A percentile compares a stretch with the other conserved stretches of the same genome.
These are phyloP conservation scores for Macrocystidia cucumis DNA, from an alignment of 1,284 basidiomycete species.

Conservation along the genomic window DNA sequence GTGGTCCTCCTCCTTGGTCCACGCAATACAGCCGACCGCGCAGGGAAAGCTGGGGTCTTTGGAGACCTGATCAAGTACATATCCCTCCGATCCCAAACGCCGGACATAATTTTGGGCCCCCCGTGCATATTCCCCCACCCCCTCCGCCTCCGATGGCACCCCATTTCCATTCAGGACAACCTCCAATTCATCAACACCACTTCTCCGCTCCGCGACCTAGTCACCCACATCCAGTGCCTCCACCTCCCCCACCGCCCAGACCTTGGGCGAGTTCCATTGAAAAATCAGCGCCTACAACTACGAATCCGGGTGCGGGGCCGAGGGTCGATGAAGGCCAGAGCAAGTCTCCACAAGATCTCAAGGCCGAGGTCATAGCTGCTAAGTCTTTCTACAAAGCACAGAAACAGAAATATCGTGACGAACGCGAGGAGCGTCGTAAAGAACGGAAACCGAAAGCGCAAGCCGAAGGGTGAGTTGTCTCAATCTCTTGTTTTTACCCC, in stretches of 20 bases:
- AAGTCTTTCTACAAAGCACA: slow-evolving; percentile 58
- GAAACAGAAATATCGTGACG: slow-evolving; percentile 59
- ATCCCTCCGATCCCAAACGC: slow-evolving; percentile 14
- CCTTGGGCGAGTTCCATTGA: no score
- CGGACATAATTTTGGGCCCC: no score
- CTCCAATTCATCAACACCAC: slow-evolving; percentile 3
- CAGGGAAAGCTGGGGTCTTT: slow-evolving; percentile 2
- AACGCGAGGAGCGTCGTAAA: slow-evolving; percentile 43
- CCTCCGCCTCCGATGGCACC: slow-evolving; percentile 8
- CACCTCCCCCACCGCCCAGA: slow-evolving; percentile 7
- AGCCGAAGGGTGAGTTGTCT: slow-evolving; percentile 11
- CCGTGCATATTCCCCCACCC: slow-evolving; percentile 9
- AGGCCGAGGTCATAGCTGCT: slow-evolving; percentile 57
- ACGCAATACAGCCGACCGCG: slow-evolving; percentile 10
- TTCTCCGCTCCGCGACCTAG: not conserved
- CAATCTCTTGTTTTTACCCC: not conserved
- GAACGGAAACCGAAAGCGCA: slow-evolving; percentile 23
- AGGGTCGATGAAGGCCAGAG: not conserved
- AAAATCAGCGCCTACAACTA: no score
- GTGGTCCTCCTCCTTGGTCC: slow-evolving; percentile 8
- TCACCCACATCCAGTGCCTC: no score
- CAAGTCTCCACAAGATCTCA: slow-evolving; percentile 34
- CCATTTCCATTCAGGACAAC: slow-evolving; percentile 4
- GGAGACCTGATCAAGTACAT: not conserved
- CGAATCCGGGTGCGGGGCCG: no score